A percentile compares a stretch with the other conserved stretches of the same genome.
phyloP scores from a whole-genome alignment of 495 filamentous ascomycete species.

The Platismatia glauca region DNA sequence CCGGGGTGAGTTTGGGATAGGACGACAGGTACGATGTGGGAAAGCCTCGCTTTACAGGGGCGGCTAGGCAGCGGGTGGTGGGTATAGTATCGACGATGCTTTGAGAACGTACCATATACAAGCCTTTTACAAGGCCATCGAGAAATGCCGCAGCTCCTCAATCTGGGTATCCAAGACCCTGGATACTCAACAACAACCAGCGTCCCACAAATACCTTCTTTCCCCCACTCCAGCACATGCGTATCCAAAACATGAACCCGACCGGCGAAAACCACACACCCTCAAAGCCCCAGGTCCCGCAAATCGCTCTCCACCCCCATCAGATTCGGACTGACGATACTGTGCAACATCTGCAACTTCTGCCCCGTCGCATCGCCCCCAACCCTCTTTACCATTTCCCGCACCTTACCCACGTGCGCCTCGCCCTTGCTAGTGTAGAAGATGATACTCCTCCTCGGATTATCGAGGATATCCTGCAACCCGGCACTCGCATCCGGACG shows the following conservation, averaged over 20 bases:
- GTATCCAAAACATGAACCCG: background rate
- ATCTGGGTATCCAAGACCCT: background rate
- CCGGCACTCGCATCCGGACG: background rate
- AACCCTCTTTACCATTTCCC: background rate
- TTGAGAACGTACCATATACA: too few relatives aligned
- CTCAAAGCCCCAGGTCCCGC: background rate
- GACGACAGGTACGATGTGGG: too few relatives aligned
- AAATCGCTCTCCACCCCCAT: slow-evolving; percentile 3
- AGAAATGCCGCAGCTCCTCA: background rate
- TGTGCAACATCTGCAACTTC: background rate
- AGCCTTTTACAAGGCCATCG: too few relatives aligned
- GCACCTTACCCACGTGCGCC: background rate
- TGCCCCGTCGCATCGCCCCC: background rate
- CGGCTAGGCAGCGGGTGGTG: too few relatives aligned
- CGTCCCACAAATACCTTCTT: background rate
- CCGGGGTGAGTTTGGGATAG: too few relatives aligned
- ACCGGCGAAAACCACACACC: too few relatives aligned
- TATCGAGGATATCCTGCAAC: background rate
- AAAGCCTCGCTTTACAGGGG: too few relatives aligned
- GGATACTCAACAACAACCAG: background rate
- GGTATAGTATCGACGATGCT: too few relatives aligned
- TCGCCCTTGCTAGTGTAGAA: background rate
- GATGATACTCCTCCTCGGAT: background rate
- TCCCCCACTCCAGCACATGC: too few relatives aligned
- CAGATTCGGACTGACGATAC: background rate